Evolutionary conservation across 371 early-diverging fungal species (phyloP).

Genomic region (Mucor mucedo): DNA sequence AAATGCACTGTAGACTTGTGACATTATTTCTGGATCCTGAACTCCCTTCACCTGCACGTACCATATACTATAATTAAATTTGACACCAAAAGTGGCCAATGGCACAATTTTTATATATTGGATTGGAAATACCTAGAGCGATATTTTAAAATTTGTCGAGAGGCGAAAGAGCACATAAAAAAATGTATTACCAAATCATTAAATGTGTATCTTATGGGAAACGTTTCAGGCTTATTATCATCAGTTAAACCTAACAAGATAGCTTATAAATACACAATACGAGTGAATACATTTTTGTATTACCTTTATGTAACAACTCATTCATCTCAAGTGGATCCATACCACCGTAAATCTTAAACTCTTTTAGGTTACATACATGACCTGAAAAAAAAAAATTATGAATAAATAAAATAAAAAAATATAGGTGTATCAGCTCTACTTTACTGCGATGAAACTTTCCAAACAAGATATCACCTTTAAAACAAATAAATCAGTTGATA

Average conservation of each 20-base stretch:
- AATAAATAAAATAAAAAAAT: background rate
- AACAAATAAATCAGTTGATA: background rate
- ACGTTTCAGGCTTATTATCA: conserved; percentile 90
- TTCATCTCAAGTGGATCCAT: conserved; percentile 78
- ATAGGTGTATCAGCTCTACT: background rate
- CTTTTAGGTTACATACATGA: conserved; percentile 96
- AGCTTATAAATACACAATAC: background rate
- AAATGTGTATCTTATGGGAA: conserved; percentile 73
- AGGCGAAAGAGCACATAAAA: background rate
- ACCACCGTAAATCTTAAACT: conserved; percentile 94
- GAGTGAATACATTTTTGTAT: background rate
- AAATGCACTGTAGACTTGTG: conserved; percentile 63
- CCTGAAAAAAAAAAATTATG: conserved; percentile 69
- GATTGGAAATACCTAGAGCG: conserved; percentile 72
- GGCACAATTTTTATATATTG: conserved; percentile 96
- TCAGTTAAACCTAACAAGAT: conserved; percentile 51
- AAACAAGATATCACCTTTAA: conserved; percentile 83
- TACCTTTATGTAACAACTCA: conserved; percentile 87
- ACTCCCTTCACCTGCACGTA: conserved; percentile 88
- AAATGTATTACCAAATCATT: conserved; percentile 54
- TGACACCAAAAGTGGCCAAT: conserved; percentile 87
- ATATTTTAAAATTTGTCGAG: background rate
- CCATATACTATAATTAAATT: conserved; percentile 98
- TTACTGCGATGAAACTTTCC: conserved; percentile 94
- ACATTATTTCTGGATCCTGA: conserved; percentile 67